These are phyloP conservation scores for Termitomyces heimii DNA, from an alignment of 768 basidiomycete species.

Conservation along the genomic window DNA sequence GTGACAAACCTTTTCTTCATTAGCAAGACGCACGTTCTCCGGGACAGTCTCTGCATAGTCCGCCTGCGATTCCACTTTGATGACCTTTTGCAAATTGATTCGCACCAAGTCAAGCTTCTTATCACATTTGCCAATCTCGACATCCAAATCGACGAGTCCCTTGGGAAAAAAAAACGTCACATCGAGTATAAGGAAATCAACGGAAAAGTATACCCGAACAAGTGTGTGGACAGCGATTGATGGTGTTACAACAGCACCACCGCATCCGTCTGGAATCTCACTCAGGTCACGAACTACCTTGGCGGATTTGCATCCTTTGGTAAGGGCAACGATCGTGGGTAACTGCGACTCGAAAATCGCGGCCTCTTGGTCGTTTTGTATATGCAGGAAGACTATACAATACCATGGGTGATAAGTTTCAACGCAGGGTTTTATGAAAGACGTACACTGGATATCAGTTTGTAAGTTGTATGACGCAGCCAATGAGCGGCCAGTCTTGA, in stretches of 20 bases:
- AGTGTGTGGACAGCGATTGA: conserved; percentile 76
- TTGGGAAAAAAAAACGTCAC: conserved; percentile 20
- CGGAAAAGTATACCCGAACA: conserved; percentile 56
- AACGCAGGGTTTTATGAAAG: background rate
- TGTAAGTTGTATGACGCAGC: conserved; percentile 89
- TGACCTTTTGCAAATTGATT: conserved; percentile 69
- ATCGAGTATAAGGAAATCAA: background rate
- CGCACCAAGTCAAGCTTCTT: conserved; percentile 80
- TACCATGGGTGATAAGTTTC: conserved; percentile 2
- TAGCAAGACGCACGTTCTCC: conserved; percentile 62
- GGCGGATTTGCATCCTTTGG: conserved; percentile 81
- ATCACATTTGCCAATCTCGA: conserved; percentile 82
- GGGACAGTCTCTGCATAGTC: conserved; percentile 83
- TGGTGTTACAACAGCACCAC: conserved; percentile 71
- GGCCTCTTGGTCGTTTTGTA: conserved; percentile 57
- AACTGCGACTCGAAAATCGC: conserved; percentile 66
- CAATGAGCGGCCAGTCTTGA: conserved; percentile 78
- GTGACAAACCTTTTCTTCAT: conserved; percentile 73
- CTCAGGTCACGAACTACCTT: conserved; percentile 55
- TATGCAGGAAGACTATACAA: conserved; percentile 67
- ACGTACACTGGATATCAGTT: conserved; percentile 73
- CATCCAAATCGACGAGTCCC: conserved; percentile 88
- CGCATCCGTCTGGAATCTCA: conserved; percentile 87
- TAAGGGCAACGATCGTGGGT: conserved; percentile 72
- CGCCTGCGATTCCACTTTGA: conserved; percentile 62